These are phyloP conservation scores for Suillus paluster DNA, from an alignment of 768 basidiomycete genomes.

Conservation along the genomic window DNA sequence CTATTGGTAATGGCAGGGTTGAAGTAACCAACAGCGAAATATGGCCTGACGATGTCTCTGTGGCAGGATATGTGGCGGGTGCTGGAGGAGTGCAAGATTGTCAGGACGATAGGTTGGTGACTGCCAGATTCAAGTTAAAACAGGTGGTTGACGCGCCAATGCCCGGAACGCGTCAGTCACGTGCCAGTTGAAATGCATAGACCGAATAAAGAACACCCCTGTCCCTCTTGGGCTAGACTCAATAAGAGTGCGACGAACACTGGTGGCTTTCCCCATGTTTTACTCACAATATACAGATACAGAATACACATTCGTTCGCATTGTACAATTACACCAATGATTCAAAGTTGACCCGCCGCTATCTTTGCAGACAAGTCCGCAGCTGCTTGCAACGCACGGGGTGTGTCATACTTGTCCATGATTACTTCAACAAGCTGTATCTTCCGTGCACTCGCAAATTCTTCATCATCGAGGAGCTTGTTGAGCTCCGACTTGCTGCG, in stretches of 20 bases:
- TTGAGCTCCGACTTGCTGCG: constrained; percentile 69
- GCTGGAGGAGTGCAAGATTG: constrained; percentile 6
- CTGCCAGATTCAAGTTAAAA: background rate
- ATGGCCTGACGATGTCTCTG: background rate
- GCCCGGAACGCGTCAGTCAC: constrained; percentile 31
- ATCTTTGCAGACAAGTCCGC: constrained; percentile 37
- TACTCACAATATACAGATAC: too few relatives aligned
- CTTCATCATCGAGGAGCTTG: constrained; percentile 61
- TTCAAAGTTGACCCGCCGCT: constrained; percentile 22
- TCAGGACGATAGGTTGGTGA: background rate
- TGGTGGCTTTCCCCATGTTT: constrained; percentile 46
- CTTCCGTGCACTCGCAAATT: constrained; percentile 65
- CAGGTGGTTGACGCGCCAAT: constrained; percentile 6
- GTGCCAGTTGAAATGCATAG: constrained; percentile 14
- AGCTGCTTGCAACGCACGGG: constrained; percentile 60
- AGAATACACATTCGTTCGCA: too few relatives aligned
- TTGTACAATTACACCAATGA: background rate
- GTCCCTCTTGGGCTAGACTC: too few relatives aligned
- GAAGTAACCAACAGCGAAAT: background rate
- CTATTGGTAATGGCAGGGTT: background rate
- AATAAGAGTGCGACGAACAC: too few relatives aligned
- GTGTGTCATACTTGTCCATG: constrained; percentile 77
- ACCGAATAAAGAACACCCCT: background rate
- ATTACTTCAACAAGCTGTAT: constrained; percentile 83
- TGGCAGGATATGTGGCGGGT: background rate